Conservation (phyloP, 768 basidiomycete species). For the Chlorophyllum brunneum region DNA sequence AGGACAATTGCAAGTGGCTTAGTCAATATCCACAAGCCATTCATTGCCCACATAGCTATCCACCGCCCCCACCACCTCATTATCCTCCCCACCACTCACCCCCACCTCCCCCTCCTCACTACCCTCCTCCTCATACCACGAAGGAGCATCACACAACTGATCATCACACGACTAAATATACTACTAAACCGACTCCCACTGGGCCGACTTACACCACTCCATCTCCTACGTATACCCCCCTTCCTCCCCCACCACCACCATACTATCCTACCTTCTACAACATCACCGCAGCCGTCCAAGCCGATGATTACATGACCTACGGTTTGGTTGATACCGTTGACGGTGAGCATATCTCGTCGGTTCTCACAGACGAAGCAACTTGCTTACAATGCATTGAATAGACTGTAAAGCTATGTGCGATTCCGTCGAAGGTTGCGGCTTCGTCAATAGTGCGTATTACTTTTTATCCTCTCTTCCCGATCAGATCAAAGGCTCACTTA, state of each 20-base stretch:
- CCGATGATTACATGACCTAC: slow-evolving; percentile 36
- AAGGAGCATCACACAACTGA: too few species aligned
- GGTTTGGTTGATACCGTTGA: slow-evolving; percentile 41
- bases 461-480: not conserved
- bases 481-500: not conserved
- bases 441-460: slow-evolving; percentile 36
- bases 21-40: slow-evolving; percentile 28
- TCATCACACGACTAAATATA: not conserved
- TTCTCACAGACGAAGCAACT: not conserved
- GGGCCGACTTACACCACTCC: slow-evolving; percentile 7
- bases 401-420: slow-evolving; percentile 45
- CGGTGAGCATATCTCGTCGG: slow-evolving; percentile 22
- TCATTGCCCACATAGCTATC: slow-evolving; percentile 28
- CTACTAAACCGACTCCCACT: slow-evolving; percentile 15
- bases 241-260: slow-evolving; percentile 13
- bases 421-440: slow-evolving; percentile 33
- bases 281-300: slow-evolving; percentile 40
- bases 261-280: slow-evolving; percentile 37
- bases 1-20: slow-evolving; percentile 35
- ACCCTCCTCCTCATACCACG: not conserved
- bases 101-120: not conserved
- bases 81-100: not conserved
- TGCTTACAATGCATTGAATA: slow-evolving; percentile 13
- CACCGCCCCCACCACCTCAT: slow-evolving; percentile 12
- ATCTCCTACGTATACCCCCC: slow-evolving; percentile 3